Evolutionary conservation across 2,329 filamentous ascomycete species (phyloP), one percentile per base, ranked within the genome.

Genomic region (Stemphylium beticola): DNA sequence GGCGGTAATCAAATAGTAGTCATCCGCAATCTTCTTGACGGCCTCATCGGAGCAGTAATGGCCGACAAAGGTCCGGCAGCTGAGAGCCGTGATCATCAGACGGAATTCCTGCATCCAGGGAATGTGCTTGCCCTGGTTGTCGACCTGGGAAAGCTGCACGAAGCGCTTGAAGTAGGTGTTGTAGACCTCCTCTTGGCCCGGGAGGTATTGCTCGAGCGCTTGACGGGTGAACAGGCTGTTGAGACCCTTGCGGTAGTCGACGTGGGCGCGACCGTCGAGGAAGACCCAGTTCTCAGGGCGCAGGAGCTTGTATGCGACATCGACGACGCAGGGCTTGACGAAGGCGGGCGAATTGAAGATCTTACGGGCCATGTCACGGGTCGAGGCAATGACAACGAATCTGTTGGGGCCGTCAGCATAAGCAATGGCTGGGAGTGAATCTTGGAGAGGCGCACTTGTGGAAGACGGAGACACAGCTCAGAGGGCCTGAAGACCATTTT

Each of bases 381-480:
- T 92, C 15, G 93, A 96, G 31, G 93, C 93, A 74, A 99, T 96
- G 53, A 99, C 92, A 62, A 98, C 95, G 76, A 99, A 99, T 76
- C 92, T 96, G 66, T 2, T 11, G 14, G 53, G 26, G 51, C 6
- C 10, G 53, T 72, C 17, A 70, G 64, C 24, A 61, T 43, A n/a
- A 18, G 40, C 34, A 49, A 4, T 18, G 15, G 9, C 12, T 36
- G 9, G 20, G 36, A 40, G 47, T 17, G 24, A 20, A 47, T 47
- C n/a, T 12, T 4, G 7, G 24, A 17, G 32, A 15, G 41, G 24
- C 66, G 14, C 85, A 96, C 92, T 98, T 99, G 86, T 99, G 95
- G 82, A 99, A 99, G 69, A 99, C 92, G 2, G 93, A 97, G 58
- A 99, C 95, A 73, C 95, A 99, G 82, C 93, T 97, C 66, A 99